Base-by-base conservation (phyloP, 2,329 filamentous ascomycete species). In the Colletotrichum sp. region DNA sequence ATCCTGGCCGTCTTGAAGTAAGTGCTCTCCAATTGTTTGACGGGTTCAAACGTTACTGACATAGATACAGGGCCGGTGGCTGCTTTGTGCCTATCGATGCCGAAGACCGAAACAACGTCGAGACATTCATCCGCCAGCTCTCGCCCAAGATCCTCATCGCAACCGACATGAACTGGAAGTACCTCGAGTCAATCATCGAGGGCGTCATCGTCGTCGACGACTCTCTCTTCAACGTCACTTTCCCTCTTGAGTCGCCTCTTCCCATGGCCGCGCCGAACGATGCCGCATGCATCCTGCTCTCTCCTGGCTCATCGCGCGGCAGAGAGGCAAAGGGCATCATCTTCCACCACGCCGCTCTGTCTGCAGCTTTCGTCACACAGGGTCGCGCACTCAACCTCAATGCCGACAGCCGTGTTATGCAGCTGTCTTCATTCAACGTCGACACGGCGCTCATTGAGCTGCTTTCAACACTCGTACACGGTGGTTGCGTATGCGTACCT, bases 1-100 rank as follows among this genome's bases (percentile, higher is more conserved):
- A 93, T 96, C 76, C 87, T 96, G 25, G 93, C 93, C 0, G 88
- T 93, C 3, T 85, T 95, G 59, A 93, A 94, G 83, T 87, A 88
- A 72, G 92, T 92, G 12, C 85, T 85, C 71, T 88, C 86, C 6
- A 16, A 0, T 0, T 8, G 15, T 22, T 16, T 15, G 2, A n/a
- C 1, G 8, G 7, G 3, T 15, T 22, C 4, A 0, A 52, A n/a
- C 3, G 16, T 32, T 89, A 90, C 77, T 79, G 62, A 59, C 69
- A 67, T 44, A 2, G 5, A 49, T 12, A 11, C 13, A 80, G 86
- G 79, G 84, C 89, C 6, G 89, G 89, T 15, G 89, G 86, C 2
- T 86, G 86, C n/a, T 87, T 91, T 55, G 87, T 89, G 0, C 86
- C 89, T 1, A 82, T 91, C 32, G 89, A 90, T 59, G 84, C 83